phyloP scores from a whole-genome alignment of 2,329 filamentous ascomycete species.

The Penicillium thymicola region DNA sequence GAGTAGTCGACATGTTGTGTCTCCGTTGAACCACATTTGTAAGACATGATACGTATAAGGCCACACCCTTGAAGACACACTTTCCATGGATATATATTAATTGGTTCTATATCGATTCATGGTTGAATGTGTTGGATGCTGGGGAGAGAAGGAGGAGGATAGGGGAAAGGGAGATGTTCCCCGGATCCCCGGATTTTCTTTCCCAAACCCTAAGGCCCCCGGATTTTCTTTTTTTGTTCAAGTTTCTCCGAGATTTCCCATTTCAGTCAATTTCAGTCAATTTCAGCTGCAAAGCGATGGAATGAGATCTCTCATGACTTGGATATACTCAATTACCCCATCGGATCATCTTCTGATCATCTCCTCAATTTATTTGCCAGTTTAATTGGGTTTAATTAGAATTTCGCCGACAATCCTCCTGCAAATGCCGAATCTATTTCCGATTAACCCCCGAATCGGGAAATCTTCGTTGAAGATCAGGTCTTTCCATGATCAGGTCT shows the following conservation, averaged over 20 bases:
- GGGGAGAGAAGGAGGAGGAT: no score
- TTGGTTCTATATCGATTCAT: not conserved
- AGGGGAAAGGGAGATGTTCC: not conserved
- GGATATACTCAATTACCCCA: not conserved
- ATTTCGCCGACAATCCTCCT: slow-evolving; percentile 24
- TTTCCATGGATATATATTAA: not conserved
- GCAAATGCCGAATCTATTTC: slow-evolving; percentile 9
- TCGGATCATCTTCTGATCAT: no score
- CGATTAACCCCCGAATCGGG: slow-evolving; percentile 15
- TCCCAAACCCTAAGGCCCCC: not conserved
- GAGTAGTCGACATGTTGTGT: slow-evolving; percentile 22
- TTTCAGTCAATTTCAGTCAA: not conserved
- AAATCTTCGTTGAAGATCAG: not conserved
- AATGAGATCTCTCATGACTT: not conserved
- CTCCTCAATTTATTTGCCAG: not conserved
- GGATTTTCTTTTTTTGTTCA: slow-evolving; percentile 1
- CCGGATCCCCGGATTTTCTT: slow-evolving; percentile 2
- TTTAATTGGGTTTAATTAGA: no score
- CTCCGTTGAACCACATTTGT: slow-evolving; percentile 7
- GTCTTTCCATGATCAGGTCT: not conserved
- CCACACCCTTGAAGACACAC: not conserved
- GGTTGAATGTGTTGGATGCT: not conserved
- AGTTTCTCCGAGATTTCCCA: slow-evolving; percentile 22
- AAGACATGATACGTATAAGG: slow-evolving; percentile 5
- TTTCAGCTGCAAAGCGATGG: no score